phyloP scores from a whole-genome alignment of 305 asterid genomes.

The Petunia hybrid region DNA sequence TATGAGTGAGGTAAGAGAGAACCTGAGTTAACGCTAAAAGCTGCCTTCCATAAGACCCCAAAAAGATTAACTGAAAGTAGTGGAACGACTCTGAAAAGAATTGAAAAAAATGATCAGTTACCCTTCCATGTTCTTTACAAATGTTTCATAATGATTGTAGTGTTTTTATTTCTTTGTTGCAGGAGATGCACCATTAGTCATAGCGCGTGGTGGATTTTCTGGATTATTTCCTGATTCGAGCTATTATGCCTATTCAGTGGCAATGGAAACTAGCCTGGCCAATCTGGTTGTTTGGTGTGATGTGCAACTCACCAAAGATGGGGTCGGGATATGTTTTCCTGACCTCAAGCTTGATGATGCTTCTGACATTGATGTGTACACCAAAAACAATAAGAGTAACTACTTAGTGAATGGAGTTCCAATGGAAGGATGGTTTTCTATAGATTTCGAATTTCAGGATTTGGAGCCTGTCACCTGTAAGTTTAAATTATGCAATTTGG shows the following conservation, averaged over 20 bases:
- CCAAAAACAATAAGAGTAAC: slow-evolving; percentile 28
- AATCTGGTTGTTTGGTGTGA: slow-evolving; percentile 56
- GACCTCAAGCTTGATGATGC: slow-evolving; percentile 58
- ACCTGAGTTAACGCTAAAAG: no score
- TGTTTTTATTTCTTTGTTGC: slow-evolving; percentile 34
- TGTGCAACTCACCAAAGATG: slow-evolving; percentile 72
- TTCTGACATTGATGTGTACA: slow-evolving; percentile 35
- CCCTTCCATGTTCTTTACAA: background rate
- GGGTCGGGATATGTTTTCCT: slow-evolving; percentile 60
- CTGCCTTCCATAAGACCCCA: no score
- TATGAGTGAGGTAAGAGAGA: no score
- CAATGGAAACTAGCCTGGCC: slow-evolving; percentile 36
- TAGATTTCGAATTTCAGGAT: slow-evolving; percentile 57
- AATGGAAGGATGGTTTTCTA: slow-evolving; percentile 56
- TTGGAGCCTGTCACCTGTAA: slow-evolving; percentile 59
- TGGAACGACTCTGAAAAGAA: background rate
- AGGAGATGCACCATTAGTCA: slow-evolving; percentile 65
- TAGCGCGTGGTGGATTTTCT: slow-evolving; percentile 75
- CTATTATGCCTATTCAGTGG: slow-evolving; percentile 46
- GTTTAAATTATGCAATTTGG: slow-evolving; percentile 38
- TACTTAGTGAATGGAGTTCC: slow-evolving; percentile 56
- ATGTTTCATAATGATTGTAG: background rate
- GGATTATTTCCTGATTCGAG: slow-evolving; percentile 73
- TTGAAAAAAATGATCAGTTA: background rate
- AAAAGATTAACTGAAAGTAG: no score